Evolutionary conservation across 2,329 filamentous ascomycete species (phyloP).

Genomic region (Colletotrichum sp.): DNA sequence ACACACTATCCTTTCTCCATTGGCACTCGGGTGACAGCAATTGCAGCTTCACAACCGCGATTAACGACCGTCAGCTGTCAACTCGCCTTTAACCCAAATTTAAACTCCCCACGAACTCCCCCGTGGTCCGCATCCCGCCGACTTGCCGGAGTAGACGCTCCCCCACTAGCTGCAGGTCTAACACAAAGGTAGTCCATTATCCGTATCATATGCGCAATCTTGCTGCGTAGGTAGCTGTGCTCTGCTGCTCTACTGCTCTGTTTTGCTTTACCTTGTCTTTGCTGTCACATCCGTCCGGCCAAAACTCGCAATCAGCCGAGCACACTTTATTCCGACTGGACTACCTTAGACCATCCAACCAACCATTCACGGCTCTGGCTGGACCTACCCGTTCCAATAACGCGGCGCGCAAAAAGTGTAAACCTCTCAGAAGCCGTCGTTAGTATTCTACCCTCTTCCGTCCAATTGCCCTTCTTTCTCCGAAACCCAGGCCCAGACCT

Average conservation of each 20-base stretch:
- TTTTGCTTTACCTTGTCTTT: neutral
- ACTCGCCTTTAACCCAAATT: neutral
- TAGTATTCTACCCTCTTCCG: neutral
- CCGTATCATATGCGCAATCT: constrained; percentile 12
- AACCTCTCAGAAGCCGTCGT: neutral
- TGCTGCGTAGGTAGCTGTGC: neutral
- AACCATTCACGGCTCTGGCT: neutral
- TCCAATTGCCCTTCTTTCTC: neutral
- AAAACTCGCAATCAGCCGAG: constrained; percentile 6
- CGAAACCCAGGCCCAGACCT: neutral
- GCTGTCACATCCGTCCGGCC: neutral
- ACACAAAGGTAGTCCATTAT: neutral
- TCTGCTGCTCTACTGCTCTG: neutral
- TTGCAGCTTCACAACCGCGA: neutral
- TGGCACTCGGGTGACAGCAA: neutral
- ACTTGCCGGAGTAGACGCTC: constrained; percentile 4
- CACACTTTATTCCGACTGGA: constrained; percentile 9
- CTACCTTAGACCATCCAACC: neutral
- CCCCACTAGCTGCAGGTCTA: constrained; percentile 16
- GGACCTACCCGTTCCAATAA: neutral
- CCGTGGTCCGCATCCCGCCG: constrained; percentile 8
- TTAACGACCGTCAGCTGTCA: neutral
- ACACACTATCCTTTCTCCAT: neutral
- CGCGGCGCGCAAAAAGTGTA: neutral
- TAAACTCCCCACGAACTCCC: neutral